Evolutionary conservation across 345 rosid genomes (phyloP), one percentile per base, ranked within the genome.

Genomic region (Toxicodendron radicans): DNA sequence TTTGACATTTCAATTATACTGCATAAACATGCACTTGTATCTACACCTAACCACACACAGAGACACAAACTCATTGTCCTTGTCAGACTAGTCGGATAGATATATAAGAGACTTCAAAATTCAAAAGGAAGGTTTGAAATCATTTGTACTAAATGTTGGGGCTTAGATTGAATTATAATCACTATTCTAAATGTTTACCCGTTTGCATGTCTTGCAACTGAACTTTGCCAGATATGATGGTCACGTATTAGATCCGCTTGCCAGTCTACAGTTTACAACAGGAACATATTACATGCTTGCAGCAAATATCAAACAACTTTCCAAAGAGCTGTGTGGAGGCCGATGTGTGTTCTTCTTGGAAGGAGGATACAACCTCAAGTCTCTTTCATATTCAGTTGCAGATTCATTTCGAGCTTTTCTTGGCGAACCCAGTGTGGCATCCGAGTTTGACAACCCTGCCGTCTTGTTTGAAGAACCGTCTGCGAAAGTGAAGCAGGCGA

Each of bases 361-460:
- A 82, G 99, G 99, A 57, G 99, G 99, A 35, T 90, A 92, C 88
- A 95, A 95, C 80, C 97, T 92, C 58, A 79, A 88, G 20, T 88
- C 99, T 21, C 92, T 95, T 64, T 91, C 99, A 8, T 74, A 91
- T 64, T 92, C 99, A 0, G 97, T 92, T 46, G 87, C 94, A 2
- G 99, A 92, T 77, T 85, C 92, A 14, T 95, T 95, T 77, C 85
- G 92, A 4, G 97, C 97, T 35, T 87, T 95, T 72, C 88, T 92
- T 0, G 97, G 92, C 10, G 99, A 95, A 75, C 77, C 80, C 24
- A 95, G 97, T 46, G 77, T 82, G 81, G 97, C 99, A 11, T 73
- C 85, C 0, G 86, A 85, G 85, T 92, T 95, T 43, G 99, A 95
- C 62, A 78, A 92, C 64, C 97, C 95, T 21, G 90, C 90, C 5